phyloP scores from a whole-genome alignment of 352 stramenopile genomes.

The Thalassiosira oceanica region DNA sequence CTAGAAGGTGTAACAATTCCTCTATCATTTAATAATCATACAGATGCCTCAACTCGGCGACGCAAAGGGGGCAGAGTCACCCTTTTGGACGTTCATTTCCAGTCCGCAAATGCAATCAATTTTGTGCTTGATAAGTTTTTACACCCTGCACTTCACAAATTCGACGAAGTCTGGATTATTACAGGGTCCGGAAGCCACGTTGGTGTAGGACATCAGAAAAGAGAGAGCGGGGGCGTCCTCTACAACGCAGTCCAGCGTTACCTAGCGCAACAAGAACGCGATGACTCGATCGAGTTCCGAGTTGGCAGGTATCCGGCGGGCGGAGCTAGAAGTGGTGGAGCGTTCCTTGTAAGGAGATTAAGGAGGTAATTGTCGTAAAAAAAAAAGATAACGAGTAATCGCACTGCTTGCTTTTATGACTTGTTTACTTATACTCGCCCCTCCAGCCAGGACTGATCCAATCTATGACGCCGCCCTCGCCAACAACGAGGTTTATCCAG shows the following conservation, averaged over 20 bases:
- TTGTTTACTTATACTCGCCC: constrained; percentile 73
- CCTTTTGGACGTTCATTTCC: constrained; percentile 80
- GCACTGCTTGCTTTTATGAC: background rate
- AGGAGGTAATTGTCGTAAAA: background rate
- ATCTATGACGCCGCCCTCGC: constrained; percentile 78
- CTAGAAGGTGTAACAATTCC: constrained; percentile 37
- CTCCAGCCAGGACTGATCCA: constrained; percentile 78
- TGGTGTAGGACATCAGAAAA: constrained; percentile 35
- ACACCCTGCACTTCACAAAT: constrained; percentile 43
- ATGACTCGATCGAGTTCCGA: constrained; percentile 31
- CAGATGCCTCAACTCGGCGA: background rate
- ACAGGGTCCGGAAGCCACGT: constrained; percentile 77
- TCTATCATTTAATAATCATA: constrained; percentile 24
- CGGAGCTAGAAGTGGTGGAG: constrained; percentile 29
- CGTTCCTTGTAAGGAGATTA: constrained; percentile 48
- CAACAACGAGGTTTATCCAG: constrained; percentile 75
- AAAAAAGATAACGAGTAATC: background rate
- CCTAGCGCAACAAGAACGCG: constrained; percentile 23
- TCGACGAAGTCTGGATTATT: constrained; percentile 72
- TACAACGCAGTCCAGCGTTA: constrained; percentile 51
- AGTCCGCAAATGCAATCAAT: constrained; percentile 74
- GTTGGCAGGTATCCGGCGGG: constrained; percentile 34
- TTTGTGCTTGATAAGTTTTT: constrained; percentile 63
- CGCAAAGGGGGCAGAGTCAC: constrained; percentile 21
- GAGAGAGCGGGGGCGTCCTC: constrained; percentile 46